A percentile compares a stretch with the other conserved stretches of the same genome.
phyloP scores from a whole-genome alignment of 192 early-diverging fungal species.

The Linnemannia elongata region DNA sequence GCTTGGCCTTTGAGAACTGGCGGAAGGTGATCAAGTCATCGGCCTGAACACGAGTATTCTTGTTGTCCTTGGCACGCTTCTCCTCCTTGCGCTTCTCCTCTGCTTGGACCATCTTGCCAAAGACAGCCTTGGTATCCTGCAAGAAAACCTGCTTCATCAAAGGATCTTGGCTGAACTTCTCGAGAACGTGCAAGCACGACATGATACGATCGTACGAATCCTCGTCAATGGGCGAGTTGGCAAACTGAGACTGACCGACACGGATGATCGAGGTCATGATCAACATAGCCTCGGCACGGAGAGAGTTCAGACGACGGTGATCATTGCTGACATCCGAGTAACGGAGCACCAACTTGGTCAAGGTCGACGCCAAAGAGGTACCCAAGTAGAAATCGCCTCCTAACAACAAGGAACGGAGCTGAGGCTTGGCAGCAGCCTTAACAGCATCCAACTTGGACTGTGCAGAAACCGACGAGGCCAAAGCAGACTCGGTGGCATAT shows the following conservation, averaged over 20 bases:
- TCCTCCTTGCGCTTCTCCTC: constrained; percentile 76
- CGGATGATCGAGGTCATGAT: constrained; percentile 97
- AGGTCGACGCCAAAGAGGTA: constrained; percentile 87
- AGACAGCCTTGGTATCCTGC: constrained; percentile 71
- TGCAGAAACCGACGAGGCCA: constrained; percentile 67
- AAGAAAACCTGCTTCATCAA: constrained; percentile 70
- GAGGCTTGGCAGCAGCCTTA: constrained; percentile 76
- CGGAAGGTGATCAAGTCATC: constrained; percentile 93
- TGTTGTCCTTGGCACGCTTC: constrained; percentile 76
- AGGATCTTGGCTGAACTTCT: constrained; percentile 68
- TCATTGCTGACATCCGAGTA: constrained; percentile 71
- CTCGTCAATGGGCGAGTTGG: constrained; percentile 92
- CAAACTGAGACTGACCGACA: constrained; percentile 91
- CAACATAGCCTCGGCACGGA: constrained; percentile 97
- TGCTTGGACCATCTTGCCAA: constrained; percentile 74
- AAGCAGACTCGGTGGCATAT: constrained; percentile 96
- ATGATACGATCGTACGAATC: constrained; percentile 95
- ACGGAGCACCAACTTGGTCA: constrained; percentile 93
- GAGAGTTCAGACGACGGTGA: constrained; percentile 73
- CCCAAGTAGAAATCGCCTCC: constrained; percentile 95
- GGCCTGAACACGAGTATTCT: constrained; percentile 77
- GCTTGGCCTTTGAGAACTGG: constrained; percentile 82
- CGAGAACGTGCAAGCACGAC: constrained; percentile 85
- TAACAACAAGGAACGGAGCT: constrained; percentile 84
- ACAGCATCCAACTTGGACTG: constrained; percentile 62